A percentile compares a stretch with the other conserved stretches of the same genome.
phyloP scores from a whole-genome alignment of 768 basidiomycete species.

The Lactifluus subvellereus region DNA sequence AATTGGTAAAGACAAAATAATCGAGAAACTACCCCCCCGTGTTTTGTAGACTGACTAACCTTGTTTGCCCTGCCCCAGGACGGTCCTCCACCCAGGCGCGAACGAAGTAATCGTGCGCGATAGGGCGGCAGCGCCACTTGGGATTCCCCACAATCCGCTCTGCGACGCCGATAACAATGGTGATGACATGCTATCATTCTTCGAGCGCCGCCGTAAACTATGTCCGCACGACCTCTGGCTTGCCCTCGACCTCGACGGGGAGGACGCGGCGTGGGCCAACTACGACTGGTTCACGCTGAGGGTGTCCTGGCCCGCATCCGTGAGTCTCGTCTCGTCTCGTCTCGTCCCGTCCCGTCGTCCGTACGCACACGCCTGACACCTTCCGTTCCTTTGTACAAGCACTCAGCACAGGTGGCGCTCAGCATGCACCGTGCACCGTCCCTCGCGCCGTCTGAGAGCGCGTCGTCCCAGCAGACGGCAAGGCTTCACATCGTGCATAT shows the following conservation, averaged over 20 bases:
- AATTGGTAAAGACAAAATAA: constrained; percentile 25
- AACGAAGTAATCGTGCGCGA: constrained; percentile 40
- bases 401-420: constrained; percentile 1
- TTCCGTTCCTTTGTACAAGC: neutral
- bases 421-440: neutral
- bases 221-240: constrained; percentile 31
- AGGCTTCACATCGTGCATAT: constrained; percentile 54
- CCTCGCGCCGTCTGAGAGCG: neutral
- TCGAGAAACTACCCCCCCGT: too few species aligned
- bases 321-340: constrained; percentile 24
- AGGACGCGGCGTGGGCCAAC: constrained; percentile 22
- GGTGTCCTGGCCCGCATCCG: constrained; percentile 35
- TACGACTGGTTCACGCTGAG: constrained; percentile 32
- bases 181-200: constrained; percentile 16
- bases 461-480: constrained; percentile 24
- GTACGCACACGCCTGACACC: neutral
- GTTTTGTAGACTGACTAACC: neutral
- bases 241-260: constrained; percentile 29
- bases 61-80: neutral
- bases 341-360: neutral
- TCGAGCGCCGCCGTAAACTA: neutral
- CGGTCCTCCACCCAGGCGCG: constrained; percentile 30
- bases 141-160: constrained; percentile 29
- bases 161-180: constrained; percentile 33
- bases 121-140: constrained; percentile 32